Evolutionary conservation across 768 basidiomycete species (phyloP), one percentile per base, ranked within the genome.

Genomic region (Ramaria rubella): DNA sequence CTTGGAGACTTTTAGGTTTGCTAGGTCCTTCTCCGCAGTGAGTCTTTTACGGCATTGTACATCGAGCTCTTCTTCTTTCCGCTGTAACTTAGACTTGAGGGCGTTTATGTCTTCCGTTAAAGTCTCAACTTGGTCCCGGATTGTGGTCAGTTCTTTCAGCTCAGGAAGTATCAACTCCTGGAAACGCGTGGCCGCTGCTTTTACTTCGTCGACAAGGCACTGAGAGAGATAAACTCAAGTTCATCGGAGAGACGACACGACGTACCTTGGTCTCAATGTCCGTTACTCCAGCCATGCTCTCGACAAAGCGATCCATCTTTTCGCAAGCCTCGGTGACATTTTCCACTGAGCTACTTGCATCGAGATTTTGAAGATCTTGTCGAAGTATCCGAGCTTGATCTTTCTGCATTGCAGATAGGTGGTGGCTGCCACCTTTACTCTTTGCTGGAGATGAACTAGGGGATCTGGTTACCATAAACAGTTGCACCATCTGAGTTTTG

Each of bases 261-360:
- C 42, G 11, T 24, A 48, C 54, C 54, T 55, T 45, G 17, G 38
- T 1, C 43, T 55, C 43, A 14, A 55, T 55, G 30, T 46, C 54
- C 15, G 21, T 12, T 17, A 17, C 26, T 19, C 24, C 42, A 14
- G 30, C 21, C 42, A 30, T 17, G 23, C 23, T 48, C 12, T 42
- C 52, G 29, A 44, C 26, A 7, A 55, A 55, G 29, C n/a, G 42
- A 29, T 31, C 43, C 54, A 46, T 15, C 3, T 21, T 30, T 19
- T 9, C 14, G 29, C 5, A 50, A 31, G 29, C 19, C 4, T 9
- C 29, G 9, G 4, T 21, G 23, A 7, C 33, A 19, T 50, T 17
- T 14, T 48, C 45, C 5, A 34, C 27, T 30, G 27, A 30, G n/a
- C 29, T 11, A 4, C 7, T 34, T 23, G 49, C 15, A 11, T 34